Evolutionary conservation across 1,139 yeast species (phyloP), one percentile per base, ranked within the genome.

Genomic region (Yamadazyma dendronema): DNA sequence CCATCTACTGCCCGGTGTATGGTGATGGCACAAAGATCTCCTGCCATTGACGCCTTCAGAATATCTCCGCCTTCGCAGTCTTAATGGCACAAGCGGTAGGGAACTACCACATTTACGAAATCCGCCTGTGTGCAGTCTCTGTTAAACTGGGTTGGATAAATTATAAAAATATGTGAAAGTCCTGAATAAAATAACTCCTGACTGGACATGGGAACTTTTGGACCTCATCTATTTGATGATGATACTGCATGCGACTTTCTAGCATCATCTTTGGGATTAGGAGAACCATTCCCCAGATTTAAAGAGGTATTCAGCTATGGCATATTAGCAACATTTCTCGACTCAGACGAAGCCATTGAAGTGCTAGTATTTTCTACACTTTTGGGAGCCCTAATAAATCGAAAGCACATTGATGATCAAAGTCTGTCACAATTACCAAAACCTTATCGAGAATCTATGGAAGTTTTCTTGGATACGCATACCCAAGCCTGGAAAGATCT

Each of bases 171-270:
- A n/a, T 24, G 13, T 12, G 12, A 24, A 6, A 9, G 26, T n/a
- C 26, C 26, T 11, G 13, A 7, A 4, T 5, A 24, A 24, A 24
- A 24, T 19, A 19, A 9, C 9, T 19, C 22, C 22, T 6, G 26
- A 10, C 5, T 11, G 5, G 11, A 4, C 4, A 49, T 49, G 54
- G 54, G 54, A 4, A 45, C 51, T 12, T 48, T 48, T 44, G 54
- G 52, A 5, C 24, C 37, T 12, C 33, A 47, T 7, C 34, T 48
- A 15, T 47, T 49, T 21, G 54, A 50, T 11, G 50, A 44, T 28
- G 53, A 49, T 30, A 12, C 30, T 14, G 44, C 47, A 2, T 42
- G 46, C 17, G 53, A 49, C 25, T 26, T 32, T 11, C 36, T 48
- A 27, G 44, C 38, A 3, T 28, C 30, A 17, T 25, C 34, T 14